Evolutionary conservation across 1,139 yeast species (phyloP), one percentile per base, ranked within the genome.

Genomic region (Pichia sp.): DNA sequence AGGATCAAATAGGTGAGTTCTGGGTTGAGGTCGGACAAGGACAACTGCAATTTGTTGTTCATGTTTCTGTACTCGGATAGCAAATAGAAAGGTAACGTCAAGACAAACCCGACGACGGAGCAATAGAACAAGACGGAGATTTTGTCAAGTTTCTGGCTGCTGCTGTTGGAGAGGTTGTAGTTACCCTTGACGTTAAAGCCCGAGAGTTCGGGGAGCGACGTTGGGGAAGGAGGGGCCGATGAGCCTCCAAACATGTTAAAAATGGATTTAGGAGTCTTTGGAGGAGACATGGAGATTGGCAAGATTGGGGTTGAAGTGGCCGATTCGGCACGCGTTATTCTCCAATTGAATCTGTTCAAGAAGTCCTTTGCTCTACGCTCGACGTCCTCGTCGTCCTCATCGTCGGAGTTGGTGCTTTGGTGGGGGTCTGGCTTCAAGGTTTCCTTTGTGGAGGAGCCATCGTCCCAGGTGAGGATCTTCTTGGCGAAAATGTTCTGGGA

Each of bases 401-500:
- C 49, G 5, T 29, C 29, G 29, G 29, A 26, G 7, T 26, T 23
- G 31, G 3, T 26, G 31, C 29, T n/a, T 8, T 29, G 5, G 29
- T 51, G n/a, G 42, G 44, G 41, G 40, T 48, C 7, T 26, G 29
- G 29, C 7, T 26, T 26, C 29, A 26, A 5, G 29, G 29, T 26
- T 26, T 26, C 29, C 29, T 26, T 26, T 26, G 29, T 4, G 29
- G 44, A 32, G 41, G 41, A 38, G 8, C 15, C 19, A 36, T 54
- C 55, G 15, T 60, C 60, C 59, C 59, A 60, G 4, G 97, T 89
- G 55, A 92, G 74, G 56, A 90, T 80, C 62, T 81, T 84, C 70
- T 92, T 92, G 50, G 97, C 93, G 72, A 89, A 90, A 63, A 92
- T 89, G 70, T 92, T 92, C 68, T 92, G 98, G 15, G 90, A 77